A percentile compares a stretch with the other conserved stretches of the same genome.
These are phyloP conservation scores for Rhodotorula sp. DNA, from an alignment of 1,284 basidiomycete genomes.

Conservation along the genomic window DNA sequence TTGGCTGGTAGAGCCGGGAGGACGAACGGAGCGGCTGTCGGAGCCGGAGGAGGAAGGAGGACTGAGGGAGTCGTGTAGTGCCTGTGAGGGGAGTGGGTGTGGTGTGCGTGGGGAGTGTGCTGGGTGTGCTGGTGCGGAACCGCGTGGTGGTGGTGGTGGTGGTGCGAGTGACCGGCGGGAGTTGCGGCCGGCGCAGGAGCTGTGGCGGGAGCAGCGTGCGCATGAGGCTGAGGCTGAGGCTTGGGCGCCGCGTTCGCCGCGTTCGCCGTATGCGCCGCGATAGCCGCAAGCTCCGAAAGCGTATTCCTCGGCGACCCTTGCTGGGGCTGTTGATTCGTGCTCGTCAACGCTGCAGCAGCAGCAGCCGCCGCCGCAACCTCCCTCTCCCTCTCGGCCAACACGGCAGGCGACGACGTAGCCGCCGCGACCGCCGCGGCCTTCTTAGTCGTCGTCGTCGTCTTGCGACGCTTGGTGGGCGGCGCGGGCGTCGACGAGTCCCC, in stretches of 20 bases:
- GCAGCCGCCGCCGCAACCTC: not conserved
- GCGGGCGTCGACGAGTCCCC: not conserved
- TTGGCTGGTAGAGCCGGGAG: not conserved
- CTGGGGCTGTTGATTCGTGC: not conserved
- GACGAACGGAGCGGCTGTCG: not conserved
- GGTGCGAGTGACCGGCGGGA: slow-evolving; percentile 14
- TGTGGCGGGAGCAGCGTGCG: not conserved
- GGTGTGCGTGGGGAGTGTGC: not conserved
- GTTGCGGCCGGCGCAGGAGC: not conserved
- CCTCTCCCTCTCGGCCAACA: not conserved
- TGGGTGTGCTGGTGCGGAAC: not conserved
- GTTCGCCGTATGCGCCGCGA: slow-evolving; percentile 25
- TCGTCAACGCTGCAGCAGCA: not conserved
- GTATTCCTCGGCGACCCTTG: slow-evolving; percentile 23
- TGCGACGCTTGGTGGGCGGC: slow-evolving; percentile 26
- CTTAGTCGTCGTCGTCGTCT: slow-evolving; percentile 15
- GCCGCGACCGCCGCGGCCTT: slow-evolving; percentile 17
- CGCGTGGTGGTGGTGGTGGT: slow-evolving; percentile 10
- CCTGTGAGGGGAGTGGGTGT: slow-evolving; percentile 4
- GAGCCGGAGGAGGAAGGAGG: slow-evolving; percentile 11
- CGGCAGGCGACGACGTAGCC: slow-evolving; percentile 13
- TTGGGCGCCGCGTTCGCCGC: not conserved
- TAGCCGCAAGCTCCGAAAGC: slow-evolving; percentile 35
- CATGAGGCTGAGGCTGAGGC: not conserved
- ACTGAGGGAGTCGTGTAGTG: slow-evolving; percentile 9